Conservation (phyloP, 2,329 filamentous ascomycete genomes). For the Neofusicoccum laricinum region DNA sequence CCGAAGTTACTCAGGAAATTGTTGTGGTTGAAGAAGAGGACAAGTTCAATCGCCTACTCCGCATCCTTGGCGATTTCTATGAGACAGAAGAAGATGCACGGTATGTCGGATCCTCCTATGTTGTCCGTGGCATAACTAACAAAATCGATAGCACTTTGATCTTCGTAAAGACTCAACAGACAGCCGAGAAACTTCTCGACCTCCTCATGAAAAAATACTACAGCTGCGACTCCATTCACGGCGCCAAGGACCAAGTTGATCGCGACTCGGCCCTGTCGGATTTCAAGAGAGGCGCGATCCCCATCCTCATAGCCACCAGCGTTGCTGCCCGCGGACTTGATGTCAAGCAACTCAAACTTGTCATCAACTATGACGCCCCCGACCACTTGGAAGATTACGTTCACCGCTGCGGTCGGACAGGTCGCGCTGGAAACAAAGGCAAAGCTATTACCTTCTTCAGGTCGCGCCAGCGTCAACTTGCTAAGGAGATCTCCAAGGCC, state of each 20-base stretch:
- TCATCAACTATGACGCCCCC: slow-evolving; percentile 92
- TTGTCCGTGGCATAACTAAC: neutral
- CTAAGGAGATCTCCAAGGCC: slow-evolving; percentile 84
- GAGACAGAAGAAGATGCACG: slow-evolving; percentile 85
- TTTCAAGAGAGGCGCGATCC: slow-evolving; percentile 87
- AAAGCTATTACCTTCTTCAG: slow-evolving; percentile 94
- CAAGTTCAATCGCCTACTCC: slow-evolving; percentile 81
- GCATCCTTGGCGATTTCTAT: slow-evolving; percentile 84
- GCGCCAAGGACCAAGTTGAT: slow-evolving; percentile 90
- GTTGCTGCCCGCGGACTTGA: slow-evolving; percentile 93
- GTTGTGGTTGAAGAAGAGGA: slow-evolving; percentile 74
- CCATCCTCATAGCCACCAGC: slow-evolving; percentile 89
- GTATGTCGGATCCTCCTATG: neutral
- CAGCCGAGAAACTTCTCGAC: slow-evolving; percentile 74
- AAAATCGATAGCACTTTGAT: slow-evolving; percentile 59
- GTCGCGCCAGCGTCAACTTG: slow-evolving; percentile 85
- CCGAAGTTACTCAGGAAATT: slow-evolving; percentile 84
- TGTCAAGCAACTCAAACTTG: slow-evolving; percentile 91
- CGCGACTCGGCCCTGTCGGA: slow-evolving; percentile 88
- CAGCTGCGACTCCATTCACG: slow-evolving; percentile 89
- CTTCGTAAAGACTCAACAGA: slow-evolving; percentile 90
- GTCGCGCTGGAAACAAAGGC: slow-evolving; percentile 89
- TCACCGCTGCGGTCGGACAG: slow-evolving; percentile 88
- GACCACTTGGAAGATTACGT: slow-evolving; percentile 97
- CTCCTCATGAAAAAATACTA: slow-evolving; percentile 82